phyloP scores from a whole-genome alignment of 345 rosid species.

The Eucalyptus pauciflora region DNA sequence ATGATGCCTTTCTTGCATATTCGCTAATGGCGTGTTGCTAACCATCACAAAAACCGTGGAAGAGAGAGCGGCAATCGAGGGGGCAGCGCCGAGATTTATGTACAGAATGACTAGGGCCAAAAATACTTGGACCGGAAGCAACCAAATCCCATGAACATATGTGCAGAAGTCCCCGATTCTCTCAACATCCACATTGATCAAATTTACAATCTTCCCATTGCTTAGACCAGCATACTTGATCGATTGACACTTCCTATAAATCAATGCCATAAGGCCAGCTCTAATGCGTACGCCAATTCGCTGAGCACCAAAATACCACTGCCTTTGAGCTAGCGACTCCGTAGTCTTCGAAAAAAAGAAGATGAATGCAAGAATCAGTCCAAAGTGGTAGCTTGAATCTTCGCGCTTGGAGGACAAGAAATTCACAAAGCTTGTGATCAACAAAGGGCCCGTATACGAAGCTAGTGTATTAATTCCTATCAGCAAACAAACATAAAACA shows the following conservation, averaged over 20 bases:
- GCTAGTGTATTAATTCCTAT: conserved; percentile 46
- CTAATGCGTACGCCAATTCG: conserved; percentile 42
- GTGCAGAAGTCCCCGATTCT: conserved; percentile 57
- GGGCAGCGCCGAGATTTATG: conserved; percentile 46
- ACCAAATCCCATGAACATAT: conserved; percentile 58
- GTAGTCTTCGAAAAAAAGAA: conserved; percentile 53
- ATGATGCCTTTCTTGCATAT: conserved; percentile 37
- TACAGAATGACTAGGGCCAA: conserved; percentile 42
- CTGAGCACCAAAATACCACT: conserved; percentile 68
- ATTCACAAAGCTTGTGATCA: conserved; percentile 55
- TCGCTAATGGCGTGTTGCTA: conserved; percentile 57
- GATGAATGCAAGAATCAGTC: conserved; percentile 35
- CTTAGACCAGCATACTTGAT: conserved; percentile 23
- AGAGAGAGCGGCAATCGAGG: conserved; percentile 39
- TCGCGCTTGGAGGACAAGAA: conserved; percentile 26
- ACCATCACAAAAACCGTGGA: conserved; percentile 49
- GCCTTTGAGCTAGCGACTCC: conserved; percentile 51
- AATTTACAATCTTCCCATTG: conserved; percentile 39
- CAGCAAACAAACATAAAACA: not conserved
- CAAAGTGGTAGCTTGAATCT: conserved; percentile 17
- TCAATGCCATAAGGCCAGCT: conserved; percentile 37
- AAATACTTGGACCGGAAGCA: conserved; percentile 51
- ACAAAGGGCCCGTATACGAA: conserved; percentile 47
- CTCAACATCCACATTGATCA: conserved; percentile 57
- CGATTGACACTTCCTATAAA: conserved; percentile 45